A percentile compares a stretch with the other conserved stretches of the same genome.
Conservation (phyloP, 345 rosid genomes). For the Alliaria petiolata region DNA sequence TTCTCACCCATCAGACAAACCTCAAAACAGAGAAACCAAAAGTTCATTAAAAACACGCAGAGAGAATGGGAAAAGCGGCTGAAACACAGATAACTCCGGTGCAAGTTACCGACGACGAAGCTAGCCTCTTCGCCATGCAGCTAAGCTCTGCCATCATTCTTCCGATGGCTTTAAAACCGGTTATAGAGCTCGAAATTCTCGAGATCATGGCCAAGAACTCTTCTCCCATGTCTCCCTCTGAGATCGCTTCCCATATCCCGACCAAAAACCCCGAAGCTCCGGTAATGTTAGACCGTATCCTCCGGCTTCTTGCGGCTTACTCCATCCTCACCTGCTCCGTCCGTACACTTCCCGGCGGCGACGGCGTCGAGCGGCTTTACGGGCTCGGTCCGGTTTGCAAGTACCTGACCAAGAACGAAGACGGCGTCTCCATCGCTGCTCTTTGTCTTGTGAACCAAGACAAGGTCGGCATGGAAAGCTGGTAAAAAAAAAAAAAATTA, state of each 20-base stretch:
- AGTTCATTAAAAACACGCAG: no score
- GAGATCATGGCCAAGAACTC: conserved; percentile 68
- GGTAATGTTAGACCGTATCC: conserved; percentile 62
- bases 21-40: neutral
- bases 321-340: conserved; percentile 49
- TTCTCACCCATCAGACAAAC: conserved; percentile 14
- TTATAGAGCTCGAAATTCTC: conserved; percentile 76
- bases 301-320: conserved; percentile 68
- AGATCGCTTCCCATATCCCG: conserved; percentile 62
- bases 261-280: conserved; percentile 76
- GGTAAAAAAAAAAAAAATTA: conserved; percentile 34
- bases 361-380: conserved; percentile 51
- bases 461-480: conserved; percentile 88
- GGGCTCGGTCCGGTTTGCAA: conserved; percentile 76
- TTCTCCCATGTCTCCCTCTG: conserved; percentile 55
- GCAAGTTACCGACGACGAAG: conserved; percentile 64
- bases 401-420: conserved; percentile 68
- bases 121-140: conserved; percentile 64
- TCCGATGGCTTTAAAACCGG: conserved; percentile 81
- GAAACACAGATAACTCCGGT: conserved; percentile 72
- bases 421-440: conserved; percentile 65
- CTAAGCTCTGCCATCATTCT: conserved; percentile 63
- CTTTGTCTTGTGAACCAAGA: conserved; percentile 80
- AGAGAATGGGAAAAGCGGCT: conserved; percentile 52
- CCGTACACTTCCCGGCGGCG: conserved; percentile 39